Conservation (phyloP, 371 early-diverging fungal genomes). For the Mucor plumbeus region DNA sequence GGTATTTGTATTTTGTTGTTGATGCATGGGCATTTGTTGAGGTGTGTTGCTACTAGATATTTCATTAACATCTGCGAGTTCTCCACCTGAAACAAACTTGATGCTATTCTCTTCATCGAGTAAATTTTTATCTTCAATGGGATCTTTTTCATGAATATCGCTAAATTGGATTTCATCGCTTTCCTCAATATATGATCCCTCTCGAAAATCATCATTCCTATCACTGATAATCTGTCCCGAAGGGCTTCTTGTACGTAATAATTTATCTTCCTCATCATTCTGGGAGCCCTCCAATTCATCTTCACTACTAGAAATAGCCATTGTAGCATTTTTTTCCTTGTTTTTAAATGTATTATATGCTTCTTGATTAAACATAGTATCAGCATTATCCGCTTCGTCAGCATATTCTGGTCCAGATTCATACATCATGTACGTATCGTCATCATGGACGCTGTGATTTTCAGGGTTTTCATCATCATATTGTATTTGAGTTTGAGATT, state of each 20-base stretch:
- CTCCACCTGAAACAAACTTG: conserved; percentile 9
- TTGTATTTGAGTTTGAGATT: not conserved
- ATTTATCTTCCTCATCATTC: not conserved
- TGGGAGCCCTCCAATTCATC: not conserved
- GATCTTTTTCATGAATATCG: not conserved
- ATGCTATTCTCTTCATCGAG: not conserved
- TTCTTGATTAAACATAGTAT: not conserved
- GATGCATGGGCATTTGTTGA: not conserved
- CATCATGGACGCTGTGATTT: not conserved
- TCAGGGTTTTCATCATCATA: not conserved
- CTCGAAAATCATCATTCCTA: not conserved
- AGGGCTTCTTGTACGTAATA: not conserved
- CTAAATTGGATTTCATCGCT: not conserved
- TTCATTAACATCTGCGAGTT: not conserved
- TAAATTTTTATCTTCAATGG: not conserved
- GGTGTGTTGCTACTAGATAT: not conserved
- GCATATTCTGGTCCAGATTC: not conserved
- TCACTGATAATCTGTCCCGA: not conserved
- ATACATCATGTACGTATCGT: not conserved
- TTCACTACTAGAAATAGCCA: not conserved
- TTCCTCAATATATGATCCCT: not conserved
- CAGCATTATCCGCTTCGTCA: not conserved
- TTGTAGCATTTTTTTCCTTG: not conserved
- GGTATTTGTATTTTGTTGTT: not conserved
- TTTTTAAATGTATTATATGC: not conserved